Percentiles rank a stretch among this genome's conserved stretches.
Conservation (phyloP, 2,329 filamentous ascomycete species). For the Fusarium mangiferae region DNA sequence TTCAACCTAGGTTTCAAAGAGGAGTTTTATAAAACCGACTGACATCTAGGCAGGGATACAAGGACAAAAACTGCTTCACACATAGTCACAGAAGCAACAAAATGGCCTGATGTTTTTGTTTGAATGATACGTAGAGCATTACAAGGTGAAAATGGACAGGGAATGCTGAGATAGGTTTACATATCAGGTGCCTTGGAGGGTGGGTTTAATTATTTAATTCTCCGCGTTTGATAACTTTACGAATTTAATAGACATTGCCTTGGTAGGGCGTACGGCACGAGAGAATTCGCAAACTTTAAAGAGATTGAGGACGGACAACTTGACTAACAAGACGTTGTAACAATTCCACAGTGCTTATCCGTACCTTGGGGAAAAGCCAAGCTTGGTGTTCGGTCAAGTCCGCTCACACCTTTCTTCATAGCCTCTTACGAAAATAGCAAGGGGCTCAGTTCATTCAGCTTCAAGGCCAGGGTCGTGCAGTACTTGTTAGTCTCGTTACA, state of each 20-base stretch:
- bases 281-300: background rate
- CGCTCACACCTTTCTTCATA: conserved; percentile 7
- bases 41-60: background rate
- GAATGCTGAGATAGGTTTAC: background rate
- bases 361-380: conserved; percentile 11
- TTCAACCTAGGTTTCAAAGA: conserved; percentile 21
- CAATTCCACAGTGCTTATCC: background rate
- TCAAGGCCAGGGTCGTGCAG: background rate
- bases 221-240: conserved; percentile 1
- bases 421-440: conserved; percentile 12
- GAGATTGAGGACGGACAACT: background rate
- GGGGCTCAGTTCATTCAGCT: conserved; percentile 5
- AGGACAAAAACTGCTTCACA: background rate
- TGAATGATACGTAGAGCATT: conserved; percentile 4
- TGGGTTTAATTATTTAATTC: conserved; percentile 2
- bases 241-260: background rate
- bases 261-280: background rate
- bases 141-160: conserved; percentile 6
- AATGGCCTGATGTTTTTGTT: conserved; percentile 19
- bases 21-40: background rate
- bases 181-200: background rate
- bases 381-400: conserved; percentile 24
- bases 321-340: background rate
- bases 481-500: background rate
- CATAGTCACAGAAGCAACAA: conserved; percentile 13